Percentiles rank a stretch among this genome's conserved stretches.
Conservation (phyloP, 805 yeast genomes). For the Blastobotrys mokoenaii region DNA sequence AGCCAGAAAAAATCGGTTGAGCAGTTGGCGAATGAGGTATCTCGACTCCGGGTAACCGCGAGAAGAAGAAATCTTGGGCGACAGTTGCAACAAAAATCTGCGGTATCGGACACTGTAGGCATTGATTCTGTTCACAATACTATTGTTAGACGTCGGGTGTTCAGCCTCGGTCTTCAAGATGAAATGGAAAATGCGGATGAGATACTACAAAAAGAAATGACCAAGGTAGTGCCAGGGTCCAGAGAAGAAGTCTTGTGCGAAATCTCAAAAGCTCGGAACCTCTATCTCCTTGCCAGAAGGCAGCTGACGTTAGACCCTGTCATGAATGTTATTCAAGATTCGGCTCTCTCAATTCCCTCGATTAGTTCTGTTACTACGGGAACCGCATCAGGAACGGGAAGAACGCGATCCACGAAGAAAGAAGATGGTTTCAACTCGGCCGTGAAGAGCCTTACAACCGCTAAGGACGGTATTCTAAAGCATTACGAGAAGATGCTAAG, state of each 20-base stretch:
- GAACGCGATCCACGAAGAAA: background rate
- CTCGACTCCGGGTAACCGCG: background rate
- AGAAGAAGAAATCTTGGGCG: background rate
- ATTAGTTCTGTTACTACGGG: slow-evolving; percentile 9
- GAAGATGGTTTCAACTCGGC: slow-evolving; percentile 1
- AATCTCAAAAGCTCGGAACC: slow-evolving; percentile 10
- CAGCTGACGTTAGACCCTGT: slow-evolving; percentile 37
- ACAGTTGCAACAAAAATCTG: background rate
- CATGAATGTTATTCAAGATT: slow-evolving; percentile 40
- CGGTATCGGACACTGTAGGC: slow-evolving; percentile 1
- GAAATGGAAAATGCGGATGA: slow-evolving; percentile 8
- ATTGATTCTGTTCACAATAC: slow-evolving; percentile 6
- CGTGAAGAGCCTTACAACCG: slow-evolving; percentile 1
- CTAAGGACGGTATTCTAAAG: slow-evolving; percentile 4
- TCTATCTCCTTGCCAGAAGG: slow-evolving; percentile 14
- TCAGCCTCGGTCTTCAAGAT: slow-evolving; percentile 13
- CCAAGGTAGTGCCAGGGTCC: background rate
- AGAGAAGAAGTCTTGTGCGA: slow-evolving; percentile 12
- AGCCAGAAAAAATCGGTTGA: background rate
- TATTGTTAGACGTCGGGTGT: slow-evolving; percentile 8
- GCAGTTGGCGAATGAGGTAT: background rate
- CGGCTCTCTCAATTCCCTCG: slow-evolving; percentile 41
- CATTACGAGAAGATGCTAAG: background rate
- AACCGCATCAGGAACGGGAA: slow-evolving; percentile 3
- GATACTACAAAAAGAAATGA: slow-evolving; percentile 4